These are phyloP conservation scores for Papiliotrema flavescens DNA, from an alignment of 1,284 basidiomycete genomes.

Conservation along the genomic window DNA sequence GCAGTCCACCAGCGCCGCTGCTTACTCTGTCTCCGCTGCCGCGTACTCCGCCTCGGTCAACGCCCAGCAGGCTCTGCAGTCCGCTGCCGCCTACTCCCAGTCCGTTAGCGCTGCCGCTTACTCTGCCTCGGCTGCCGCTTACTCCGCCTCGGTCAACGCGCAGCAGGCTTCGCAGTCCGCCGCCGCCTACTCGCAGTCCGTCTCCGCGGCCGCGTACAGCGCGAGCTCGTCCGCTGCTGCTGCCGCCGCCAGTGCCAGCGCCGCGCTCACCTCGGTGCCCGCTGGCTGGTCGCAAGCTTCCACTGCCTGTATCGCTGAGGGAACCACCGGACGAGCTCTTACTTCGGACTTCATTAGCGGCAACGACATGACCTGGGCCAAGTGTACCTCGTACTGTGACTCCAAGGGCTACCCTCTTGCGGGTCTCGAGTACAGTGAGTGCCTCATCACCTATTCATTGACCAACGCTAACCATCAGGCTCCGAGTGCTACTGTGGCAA, in stretches of 20 bases:
- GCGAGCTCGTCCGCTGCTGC: neutral
- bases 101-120: neutral
- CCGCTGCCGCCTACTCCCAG: neutral
- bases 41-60: neutral
- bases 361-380: constrained; percentile 12
- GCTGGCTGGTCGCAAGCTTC: neutral
- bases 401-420: neutral
- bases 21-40: too few species aligned
- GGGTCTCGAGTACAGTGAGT: constrained; percentile 19
- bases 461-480: too few species aligned
- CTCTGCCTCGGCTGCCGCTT: too few species aligned
- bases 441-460: too few species aligned
- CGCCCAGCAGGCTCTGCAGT: neutral
- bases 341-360: constrained; percentile 5
- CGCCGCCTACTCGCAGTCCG: neutral
- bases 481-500: constrained; percentile 5
- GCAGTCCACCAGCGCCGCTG: neutral
- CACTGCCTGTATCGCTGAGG: constrained; percentile 5
- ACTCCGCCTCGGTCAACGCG: neutral
- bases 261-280: neutral
- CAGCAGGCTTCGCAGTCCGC: neutral
- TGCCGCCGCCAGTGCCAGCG: neutral
- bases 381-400: constrained; percentile 16
- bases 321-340: constrained; percentile 11
- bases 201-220: neutral